Conservation (phyloP, 1,284 basidiomycete species). For the Sphagnurus paluster region DNA sequence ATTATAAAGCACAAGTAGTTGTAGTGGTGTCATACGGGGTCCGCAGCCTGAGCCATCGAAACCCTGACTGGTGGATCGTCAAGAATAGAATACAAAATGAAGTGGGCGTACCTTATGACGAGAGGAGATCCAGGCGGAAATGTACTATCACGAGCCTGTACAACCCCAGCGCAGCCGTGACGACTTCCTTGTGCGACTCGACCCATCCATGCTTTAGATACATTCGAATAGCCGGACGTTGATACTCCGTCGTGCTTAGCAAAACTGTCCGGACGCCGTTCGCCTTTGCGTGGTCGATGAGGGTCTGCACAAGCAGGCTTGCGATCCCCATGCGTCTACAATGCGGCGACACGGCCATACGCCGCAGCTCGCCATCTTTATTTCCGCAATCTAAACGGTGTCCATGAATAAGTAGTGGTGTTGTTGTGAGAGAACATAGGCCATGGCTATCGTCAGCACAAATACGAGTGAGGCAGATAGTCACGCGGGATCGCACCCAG, state of each 20-base stretch:
- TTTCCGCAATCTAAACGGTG: slow-evolving; percentile 14
- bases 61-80: too few species aligned
- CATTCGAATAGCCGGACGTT: slow-evolving; percentile 20
- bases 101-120: too few species aligned
- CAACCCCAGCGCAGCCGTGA: background rate
- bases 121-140: slow-evolving; percentile 1
- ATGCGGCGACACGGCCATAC: slow-evolving; percentile 25
- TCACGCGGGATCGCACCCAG: slow-evolving; percentile 9
- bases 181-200: slow-evolving; percentile 1
- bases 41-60: too few species aligned
- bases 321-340: slow-evolving; percentile 25
- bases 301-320: slow-evolving; percentile 15
- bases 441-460: background rate
- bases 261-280: slow-evolving; percentile 15
- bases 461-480: too few species aligned
- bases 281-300: slow-evolving; percentile 21
- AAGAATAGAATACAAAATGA: too few species aligned
- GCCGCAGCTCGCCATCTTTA: slow-evolving; percentile 21
- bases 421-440: too few species aligned
- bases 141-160: background rate
- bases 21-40: too few species aligned
- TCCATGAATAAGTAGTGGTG: too few species aligned
- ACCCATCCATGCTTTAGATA: slow-evolving; percentile 24
- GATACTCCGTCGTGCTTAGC: slow-evolving; percentile 20
- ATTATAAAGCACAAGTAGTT: too few species aligned